Base-by-base conservation (phyloP, 73 alveolate genomes). In the Paramecium octaurelia region DNA sequence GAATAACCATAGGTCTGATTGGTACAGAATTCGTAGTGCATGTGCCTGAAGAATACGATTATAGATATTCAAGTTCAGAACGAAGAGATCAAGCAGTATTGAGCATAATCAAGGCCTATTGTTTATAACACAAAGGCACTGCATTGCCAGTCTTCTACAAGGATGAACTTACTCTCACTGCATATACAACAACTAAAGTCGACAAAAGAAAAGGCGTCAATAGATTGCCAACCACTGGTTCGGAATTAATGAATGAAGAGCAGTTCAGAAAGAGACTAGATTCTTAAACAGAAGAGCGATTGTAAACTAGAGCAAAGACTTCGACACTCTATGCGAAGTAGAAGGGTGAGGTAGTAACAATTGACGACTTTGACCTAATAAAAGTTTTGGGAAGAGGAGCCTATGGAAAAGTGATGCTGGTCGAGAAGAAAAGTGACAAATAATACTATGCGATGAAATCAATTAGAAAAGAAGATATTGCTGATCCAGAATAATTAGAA, bases 401-500 rank as follows among this genome's bases (percentile, higher is more conserved):
- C n/a, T 95, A 92, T 88, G 98, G 98, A 24, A 95, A 95, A 60
- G 98, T 95, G 31, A 92, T 95, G 95, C 92, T 95, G 6, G 98
- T 94, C 2, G 96, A 94, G 91, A 93, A 95, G 64, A 94, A 92
- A 57, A 86, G 88, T 11, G 92, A 71, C 59, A 59, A 91, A 31
- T 75, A 93, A 89, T 92, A 92, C 59, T 96, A 95, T 85, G 98
- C 98, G 14, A 95, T 96, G 93, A 96, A 96, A 93, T 73, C 96
- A 29, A 90, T 96, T 46, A 89, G 97, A 73, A 96, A 96, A 93
- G 99, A 97, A 44, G 96, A 95, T 68, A 92, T 97, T 38, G 93
- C 96, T 23, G 99, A 98, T 58, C 93, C 95, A 36, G 99, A 96
- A 85, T 97, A 98, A 84, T 94, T 98, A 57, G 97, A 95, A 60